Evolutionary conservation across 306 rosid species (phyloP).

Genomic region (Lotus japonicus): DNA sequence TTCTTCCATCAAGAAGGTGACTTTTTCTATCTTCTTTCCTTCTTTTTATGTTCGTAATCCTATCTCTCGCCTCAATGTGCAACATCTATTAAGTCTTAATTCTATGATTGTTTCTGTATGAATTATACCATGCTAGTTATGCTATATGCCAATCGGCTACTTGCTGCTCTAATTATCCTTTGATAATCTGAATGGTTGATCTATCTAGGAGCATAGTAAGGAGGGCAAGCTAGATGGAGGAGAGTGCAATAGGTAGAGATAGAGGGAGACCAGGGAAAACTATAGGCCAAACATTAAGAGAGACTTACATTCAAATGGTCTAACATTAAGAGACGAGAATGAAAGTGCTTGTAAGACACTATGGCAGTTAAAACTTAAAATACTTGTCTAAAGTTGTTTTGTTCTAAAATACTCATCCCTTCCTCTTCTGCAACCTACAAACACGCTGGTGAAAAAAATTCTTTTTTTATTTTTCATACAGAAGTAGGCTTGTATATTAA

Average conservation of each 20-base stretch:
- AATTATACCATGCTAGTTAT: neutral
- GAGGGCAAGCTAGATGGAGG: too few relatives aligned
- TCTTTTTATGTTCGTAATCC: neutral
- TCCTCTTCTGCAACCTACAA: too few relatives aligned
- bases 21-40: slow-evolving; percentile 18
- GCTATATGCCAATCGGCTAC: neutral
- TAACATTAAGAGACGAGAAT: too few relatives aligned
- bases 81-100: neutral
- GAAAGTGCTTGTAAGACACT: too few relatives aligned
- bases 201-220: too few relatives aligned
- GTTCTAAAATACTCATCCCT: too few relatives aligned
- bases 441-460: neutral
- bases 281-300: too few relatives aligned
- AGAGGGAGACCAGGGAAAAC: too few relatives aligned
- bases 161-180: too few relatives aligned
- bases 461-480: neutral
- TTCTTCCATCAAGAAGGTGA: slow-evolving; percentile 74
- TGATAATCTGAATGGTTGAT: too few relatives aligned
- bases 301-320: too few relatives aligned
- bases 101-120: slow-evolving; percentile 6
- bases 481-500: neutral
- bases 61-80: slow-evolving; percentile 3
- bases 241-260: too few relatives aligned
- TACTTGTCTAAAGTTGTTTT: neutral
- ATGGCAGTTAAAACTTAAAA: neutral